Base-by-base conservation (phyloP, 2,329 filamentous ascomycete species). In the Fusarium clavum region DNA sequence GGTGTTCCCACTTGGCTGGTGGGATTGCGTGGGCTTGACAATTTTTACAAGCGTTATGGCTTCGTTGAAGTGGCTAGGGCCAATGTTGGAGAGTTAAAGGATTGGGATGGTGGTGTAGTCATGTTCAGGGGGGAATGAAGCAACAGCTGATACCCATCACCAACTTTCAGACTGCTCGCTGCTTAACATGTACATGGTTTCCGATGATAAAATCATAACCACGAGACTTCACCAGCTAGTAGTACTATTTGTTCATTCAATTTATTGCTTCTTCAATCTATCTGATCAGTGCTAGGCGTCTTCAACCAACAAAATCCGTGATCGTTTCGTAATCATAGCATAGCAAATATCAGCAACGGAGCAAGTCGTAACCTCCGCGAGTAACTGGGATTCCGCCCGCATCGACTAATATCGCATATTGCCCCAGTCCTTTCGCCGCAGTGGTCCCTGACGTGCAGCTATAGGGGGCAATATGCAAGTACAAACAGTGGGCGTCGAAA, bases 21-120 rank as follows among this genome's bases (percentile, higher is more conserved):
- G 41, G 78, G 77, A 13, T 55, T 80, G 49, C 64, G 51, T 43
- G 78, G 75, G 3, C 69, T 78, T 6, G 79, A 81, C 53, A 61
- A 51, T 1, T 81, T 76, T 53, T 82, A 81, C 38, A 56, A 63
- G 30, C 73, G 75, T 38, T 73, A 77, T 52, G 80, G 80, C 0
- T 81, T 81, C 56, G 63, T 69, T 12, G 74, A 79, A 62, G 78
- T 80, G 24, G 79, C 72, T 12, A 76, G 78, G 56, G 75, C 75
- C 14, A 81, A 81, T 51, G 75, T 80, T 24, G 80, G 78, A 2
- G 76, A 79, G 60, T 49, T 82, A 69, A 66, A 72, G 12, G 70
- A 73, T 27, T 82, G 79, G 79, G 74, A 79, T 29, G 80, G 80
- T 12, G 79, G 80, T 2, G 51, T 73, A 10, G 63, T 82, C 63